Evolutionary conservation across 129 eudicot genomes (phyloP), one percentile per base, ranked within the genome.

Genomic region (Flaveria bidentis): DNA sequence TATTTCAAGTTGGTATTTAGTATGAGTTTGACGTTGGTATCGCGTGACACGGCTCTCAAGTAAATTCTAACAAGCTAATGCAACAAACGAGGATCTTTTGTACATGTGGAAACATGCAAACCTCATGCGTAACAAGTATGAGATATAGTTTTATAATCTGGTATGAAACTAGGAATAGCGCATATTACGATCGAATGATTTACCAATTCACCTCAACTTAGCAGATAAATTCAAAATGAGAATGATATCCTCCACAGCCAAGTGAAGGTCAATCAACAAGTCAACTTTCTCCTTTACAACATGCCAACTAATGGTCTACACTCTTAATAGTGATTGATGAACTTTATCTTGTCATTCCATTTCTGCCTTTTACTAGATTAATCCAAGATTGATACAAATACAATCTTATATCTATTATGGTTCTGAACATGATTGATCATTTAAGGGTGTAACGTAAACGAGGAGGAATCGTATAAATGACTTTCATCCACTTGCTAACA

Each of bases 331-430:
- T 67, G 78, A 49, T 55, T 25, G 41, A 65, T 65, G 18, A 52
- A 52, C 79, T 80, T 73, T 73, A 52, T 73, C 74, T 73, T 72
- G 73, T 64, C 77, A 78, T 46, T 61, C 77, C 77, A 78, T 60
- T 61, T 33, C 16, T 39, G 23, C 36, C 66, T 15, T 20, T 78
- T 57, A 69, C 13, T 56, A 45, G 33, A 47, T 56, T 52, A 50
- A 41, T 68, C 28, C 69, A 53, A 5, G 26, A 67, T 53, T 26
- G 15, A 50, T 45, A 71, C 67, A 69, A 58, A 64, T 41, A 39
- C 46, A 55, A 36, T 39, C 64, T 22, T 68, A 42, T 9, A 16
- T 69, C 69, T 77, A 42, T 67, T 55, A 41, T 56, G 33, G 41
- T 45, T 49, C 76, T 50, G 2, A 68, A 62, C 14, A 50, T 18